A percentile compares a stretch with the other conserved stretches of the same genome.
Evolutionary conservation across 192 early-diverging fungal genomes (phyloP).

Genomic region (Oehlia diaphana): DNA sequence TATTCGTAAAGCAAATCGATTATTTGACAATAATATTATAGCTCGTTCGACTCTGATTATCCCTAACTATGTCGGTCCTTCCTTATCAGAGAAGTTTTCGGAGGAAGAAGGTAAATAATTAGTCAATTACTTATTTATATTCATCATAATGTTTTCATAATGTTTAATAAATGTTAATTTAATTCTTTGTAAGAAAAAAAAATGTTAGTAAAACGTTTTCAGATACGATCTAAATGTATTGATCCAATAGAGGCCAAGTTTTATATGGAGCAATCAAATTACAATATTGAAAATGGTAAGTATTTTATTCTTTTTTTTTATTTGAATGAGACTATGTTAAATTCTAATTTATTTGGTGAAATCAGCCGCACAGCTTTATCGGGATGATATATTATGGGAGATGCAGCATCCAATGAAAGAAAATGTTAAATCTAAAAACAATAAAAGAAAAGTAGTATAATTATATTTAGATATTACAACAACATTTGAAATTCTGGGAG

Average conservation of each 20-base stretch:
- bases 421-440: neutral
- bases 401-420: slow-evolving; percentile 17
- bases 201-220: slow-evolving; percentile 24
- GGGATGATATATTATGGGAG: slow-evolving; percentile 21
- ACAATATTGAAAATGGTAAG: slow-evolving; percentile 17
- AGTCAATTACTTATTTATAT: neutral
- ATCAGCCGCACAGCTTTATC: slow-evolving; percentile 6
- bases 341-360: too few species aligned
- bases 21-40: slow-evolving; percentile 23
- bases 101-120: slow-evolving; percentile 24
- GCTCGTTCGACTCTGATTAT: slow-evolving; percentile 13
- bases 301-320: neutral
- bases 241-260: slow-evolving; percentile 17
- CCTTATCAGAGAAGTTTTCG: slow-evolving; percentile 18
- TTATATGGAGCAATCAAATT: slow-evolving; percentile 23
- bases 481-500: too few species aligned
- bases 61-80: slow-evolving; percentile 22
- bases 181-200: slow-evolving; percentile 14
- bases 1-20: slow-evolving; percentile 22
- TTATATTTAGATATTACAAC: neutral
- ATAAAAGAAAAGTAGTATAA: neutral
- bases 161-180: neutral
- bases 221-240: slow-evolving; percentile 22
- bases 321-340: too few species aligned
- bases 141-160: neutral